Evolutionary conservation across 805 yeast genomes (phyloP).

Genomic region (Yamadazyma philogaea): DNA sequence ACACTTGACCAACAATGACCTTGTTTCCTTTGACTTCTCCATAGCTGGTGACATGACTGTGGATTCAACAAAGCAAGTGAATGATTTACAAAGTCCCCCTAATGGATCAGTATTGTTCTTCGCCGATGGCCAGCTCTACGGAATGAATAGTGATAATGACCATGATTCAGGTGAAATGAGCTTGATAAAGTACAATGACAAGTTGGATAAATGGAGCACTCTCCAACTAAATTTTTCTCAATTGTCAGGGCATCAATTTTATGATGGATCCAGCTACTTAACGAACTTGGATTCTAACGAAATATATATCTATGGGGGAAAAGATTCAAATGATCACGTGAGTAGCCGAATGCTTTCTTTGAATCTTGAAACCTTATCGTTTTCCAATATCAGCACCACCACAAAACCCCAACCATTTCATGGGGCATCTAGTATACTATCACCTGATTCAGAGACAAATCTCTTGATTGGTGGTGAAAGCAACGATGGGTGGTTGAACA

Average conservation of each 20-base stretch:
- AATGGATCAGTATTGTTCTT: conserved; percentile 30
- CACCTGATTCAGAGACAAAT: conserved; percentile 46
- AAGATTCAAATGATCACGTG: conserved; percentile 15
- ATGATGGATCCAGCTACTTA: conserved; percentile 40
- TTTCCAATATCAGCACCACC: conserved; percentile 43
- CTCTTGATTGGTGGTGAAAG: conserved; percentile 68
- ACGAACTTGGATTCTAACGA: conserved; percentile 35
- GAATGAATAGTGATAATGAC: conserved; percentile 12
- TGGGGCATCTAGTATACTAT: conserved; percentile 46
- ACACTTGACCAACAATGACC: conserved; percentile 34
- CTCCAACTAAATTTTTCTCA: conserved; percentile 19
- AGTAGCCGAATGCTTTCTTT: conserved; percentile 45
- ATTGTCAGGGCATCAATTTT: conserved; percentile 28
- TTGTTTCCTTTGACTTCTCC: conserved; percentile 34
- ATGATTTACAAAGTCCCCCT: conserved; percentile 30
- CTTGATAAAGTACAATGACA: conserved; percentile 7
- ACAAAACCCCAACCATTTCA: conserved; percentile 56
- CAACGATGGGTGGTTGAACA: conserved; percentile 61
- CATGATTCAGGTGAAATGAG: conserved; percentile 1
- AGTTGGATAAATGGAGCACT: conserved; percentile 7
- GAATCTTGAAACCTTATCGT: conserved; percentile 29
- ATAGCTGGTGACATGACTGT: conserved; percentile 23
- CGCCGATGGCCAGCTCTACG: conserved; percentile 27
- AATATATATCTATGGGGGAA: conserved; percentile 57
- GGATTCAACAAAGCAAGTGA: conserved; percentile 20